These are phyloP conservation scores for Crucihimalaya himalaica DNA, from an alignment of 345 rosid species.

Conservation along the genomic window DNA sequence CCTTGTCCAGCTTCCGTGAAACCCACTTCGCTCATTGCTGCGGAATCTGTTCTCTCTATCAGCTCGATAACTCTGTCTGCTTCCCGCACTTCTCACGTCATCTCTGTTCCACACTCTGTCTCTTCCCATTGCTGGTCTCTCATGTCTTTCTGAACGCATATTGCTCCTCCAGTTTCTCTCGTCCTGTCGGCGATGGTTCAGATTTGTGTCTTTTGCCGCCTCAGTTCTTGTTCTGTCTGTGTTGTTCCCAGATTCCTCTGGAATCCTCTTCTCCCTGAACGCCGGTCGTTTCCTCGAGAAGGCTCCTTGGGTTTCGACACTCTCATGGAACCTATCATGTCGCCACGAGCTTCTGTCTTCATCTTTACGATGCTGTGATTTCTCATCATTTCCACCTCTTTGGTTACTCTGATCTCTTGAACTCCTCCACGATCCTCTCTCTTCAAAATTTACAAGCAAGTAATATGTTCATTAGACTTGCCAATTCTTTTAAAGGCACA, in stretches of 20 bases:
- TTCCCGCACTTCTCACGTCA: slow-evolving; percentile 55
- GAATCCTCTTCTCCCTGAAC: slow-evolving; percentile 73
- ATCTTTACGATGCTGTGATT: slow-evolving; percentile 47
- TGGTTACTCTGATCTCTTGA: slow-evolving; percentile 50
- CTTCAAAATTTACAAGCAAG: slow-evolving; percentile 44
- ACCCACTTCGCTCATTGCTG: slow-evolving; percentile 50
- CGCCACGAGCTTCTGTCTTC: slow-evolving; percentile 51
- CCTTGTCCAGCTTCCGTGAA: slow-evolving; percentile 43
- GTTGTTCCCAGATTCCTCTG: slow-evolving; percentile 44
- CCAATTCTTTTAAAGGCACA: background rate
- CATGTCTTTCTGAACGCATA: slow-evolving; percentile 39
- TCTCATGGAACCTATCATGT: slow-evolving; percentile 68
- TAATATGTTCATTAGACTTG: slow-evolving; percentile 2
- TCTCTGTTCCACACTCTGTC: slow-evolving; percentile 52
- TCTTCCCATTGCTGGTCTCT: slow-evolving; percentile 47
- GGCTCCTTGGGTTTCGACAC: slow-evolving; percentile 52
- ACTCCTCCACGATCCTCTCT: slow-evolving; percentile 63
- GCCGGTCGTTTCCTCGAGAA: slow-evolving; percentile 76
- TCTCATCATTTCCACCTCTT: slow-evolving; percentile 53
- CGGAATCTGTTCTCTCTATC: slow-evolving; percentile 48
- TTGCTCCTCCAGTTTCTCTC: slow-evolving; percentile 53
- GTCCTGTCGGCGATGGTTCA: slow-evolving; percentile 47
- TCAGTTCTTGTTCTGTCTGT: slow-evolving; percentile 43
- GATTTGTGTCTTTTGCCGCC: slow-evolving; percentile 38
- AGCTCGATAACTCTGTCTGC: slow-evolving; percentile 48